Evolutionary conservation across 2,329 filamentous ascomycete genomes (phyloP).

Genomic region (Cytospora piceicola): DNA sequence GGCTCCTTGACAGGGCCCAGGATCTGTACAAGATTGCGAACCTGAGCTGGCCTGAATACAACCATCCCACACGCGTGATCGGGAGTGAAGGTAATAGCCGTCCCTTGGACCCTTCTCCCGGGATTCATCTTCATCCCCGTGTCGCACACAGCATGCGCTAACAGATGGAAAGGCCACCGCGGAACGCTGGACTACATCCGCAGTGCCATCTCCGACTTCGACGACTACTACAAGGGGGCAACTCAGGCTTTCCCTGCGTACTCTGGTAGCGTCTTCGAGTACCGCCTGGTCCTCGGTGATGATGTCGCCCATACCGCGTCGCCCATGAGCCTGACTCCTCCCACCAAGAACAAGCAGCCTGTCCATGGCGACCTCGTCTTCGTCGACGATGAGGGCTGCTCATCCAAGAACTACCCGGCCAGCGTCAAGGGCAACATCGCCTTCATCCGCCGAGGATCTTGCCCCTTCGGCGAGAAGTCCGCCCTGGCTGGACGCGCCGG

Average conservation of each 20-base stretch:
- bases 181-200: constrained; percentile 68
- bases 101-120: constrained; percentile 6
- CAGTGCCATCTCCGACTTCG: constrained; percentile 55
- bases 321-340: constrained; percentile 69
- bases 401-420: constrained; percentile 64
- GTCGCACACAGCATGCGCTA: neutral
- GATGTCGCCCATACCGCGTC: constrained; percentile 53
- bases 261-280: constrained; percentile 63
- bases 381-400: constrained; percentile 66
- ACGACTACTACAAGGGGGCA: constrained; percentile 65
- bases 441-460: constrained; percentile 70
- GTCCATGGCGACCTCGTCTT: constrained; percentile 64
- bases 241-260: constrained; percentile 68
- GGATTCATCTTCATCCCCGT: neutral
- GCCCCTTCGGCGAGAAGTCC: constrained; percentile 74
- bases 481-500: constrained; percentile 69
- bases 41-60: constrained; percentile 61
- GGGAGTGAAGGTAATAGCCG: constrained; percentile 60
- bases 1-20: constrained; percentile 62
- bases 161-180: constrained; percentile 55
- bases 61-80: constrained; percentile 72
- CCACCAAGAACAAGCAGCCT: constrained; percentile 62
- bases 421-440: constrained; percentile 66
- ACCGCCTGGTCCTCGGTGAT: constrained; percentile 59
- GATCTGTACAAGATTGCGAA: constrained; percentile 66